A percentile compares a stretch with the other conserved stretches of the same genome.
These are phyloP conservation scores for Corymbia calophylla DNA, from an alignment of 441 rosid species.

Conservation along the genomic window DNA sequence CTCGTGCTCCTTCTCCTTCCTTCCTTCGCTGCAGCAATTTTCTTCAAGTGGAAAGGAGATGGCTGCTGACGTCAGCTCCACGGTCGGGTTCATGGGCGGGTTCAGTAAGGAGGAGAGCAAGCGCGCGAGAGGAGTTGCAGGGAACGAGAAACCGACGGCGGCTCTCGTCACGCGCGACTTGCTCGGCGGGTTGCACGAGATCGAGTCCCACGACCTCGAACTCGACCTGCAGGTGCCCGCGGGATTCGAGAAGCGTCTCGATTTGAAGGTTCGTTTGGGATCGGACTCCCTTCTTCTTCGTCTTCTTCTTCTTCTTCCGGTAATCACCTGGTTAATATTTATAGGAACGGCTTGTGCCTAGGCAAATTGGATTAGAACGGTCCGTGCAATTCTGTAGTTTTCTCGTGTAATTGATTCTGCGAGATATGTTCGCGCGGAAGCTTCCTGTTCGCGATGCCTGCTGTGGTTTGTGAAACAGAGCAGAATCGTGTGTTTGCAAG, in stretches of 20 bases:
- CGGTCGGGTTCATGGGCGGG: background rate
- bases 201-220: slow-evolving; percentile 13
- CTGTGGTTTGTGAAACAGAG: background rate
- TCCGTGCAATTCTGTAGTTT: background rate
- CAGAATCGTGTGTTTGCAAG: background rate
- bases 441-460: background rate
- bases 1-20: background rate
- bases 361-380: background rate
- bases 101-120: background rate
- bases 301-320: background rate
- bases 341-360: background rate
- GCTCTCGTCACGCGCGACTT: slow-evolving; percentile 7
- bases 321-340: background rate
- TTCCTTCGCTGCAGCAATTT: background rate
- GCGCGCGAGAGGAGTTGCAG: background rate
- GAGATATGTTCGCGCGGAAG: background rate
- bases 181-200: slow-evolving; percentile 5
- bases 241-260: slow-evolving; percentile 17
- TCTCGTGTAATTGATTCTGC: background rate
- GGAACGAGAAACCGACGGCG: background rate
- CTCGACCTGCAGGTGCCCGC: slow-evolving; percentile 11
- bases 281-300: background rate
- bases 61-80: slow-evolving; percentile 9
- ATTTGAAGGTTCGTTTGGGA: slow-evolving; percentile 5
- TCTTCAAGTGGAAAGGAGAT: background rate